Evolutionary conservation across 345 rosid species (phyloP).

Genomic region (Euphorbia peplus): DNA sequence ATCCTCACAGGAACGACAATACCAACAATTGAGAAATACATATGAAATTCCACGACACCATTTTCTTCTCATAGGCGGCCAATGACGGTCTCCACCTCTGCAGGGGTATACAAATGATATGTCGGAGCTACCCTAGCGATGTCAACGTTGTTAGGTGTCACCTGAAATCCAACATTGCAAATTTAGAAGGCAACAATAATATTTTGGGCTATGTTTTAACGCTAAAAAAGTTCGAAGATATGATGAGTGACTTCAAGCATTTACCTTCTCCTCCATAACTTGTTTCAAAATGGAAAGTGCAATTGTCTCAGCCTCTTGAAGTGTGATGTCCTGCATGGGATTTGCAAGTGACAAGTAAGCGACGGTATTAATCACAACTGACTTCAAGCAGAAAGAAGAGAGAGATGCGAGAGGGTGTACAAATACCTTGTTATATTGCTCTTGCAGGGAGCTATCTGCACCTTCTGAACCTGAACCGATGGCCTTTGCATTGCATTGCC

Average conservation of each 20-base stretch:
- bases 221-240: not conserved
- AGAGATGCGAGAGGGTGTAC: not conserved
- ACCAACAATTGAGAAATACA: conserved; percentile 2
- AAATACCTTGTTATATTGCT: conserved; percentile 86
- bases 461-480: conserved; percentile 99
- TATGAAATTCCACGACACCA: not conserved
- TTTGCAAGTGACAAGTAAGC: not conserved
- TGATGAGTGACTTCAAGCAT: not conserved
- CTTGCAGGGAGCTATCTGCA: conserved; percentile 93
- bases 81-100: conserved; percentile 92
- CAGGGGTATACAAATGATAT: conserved; percentile 83
- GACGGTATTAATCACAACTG: not conserved
- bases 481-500: conserved; percentile 99
- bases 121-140: conserved; percentile 84
- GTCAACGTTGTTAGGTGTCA: conserved; percentile 91
- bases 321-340: conserved; percentile 62
- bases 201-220: too few relatives aligned
- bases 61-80: conserved; percentile 53
- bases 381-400: not conserved
- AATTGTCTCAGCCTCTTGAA: conserved; percentile 82
- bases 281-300: conserved; percentile 91
- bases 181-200: too few relatives aligned
- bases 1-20: not conserved
- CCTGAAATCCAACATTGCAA: conserved; percentile 41
- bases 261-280: conserved; percentile 98